Percentiles rank a stretch among this genome's conserved stretches.
Conservation (phyloP, 2,329 filamentous ascomycete species). For the Phialophora expanda region DNA sequence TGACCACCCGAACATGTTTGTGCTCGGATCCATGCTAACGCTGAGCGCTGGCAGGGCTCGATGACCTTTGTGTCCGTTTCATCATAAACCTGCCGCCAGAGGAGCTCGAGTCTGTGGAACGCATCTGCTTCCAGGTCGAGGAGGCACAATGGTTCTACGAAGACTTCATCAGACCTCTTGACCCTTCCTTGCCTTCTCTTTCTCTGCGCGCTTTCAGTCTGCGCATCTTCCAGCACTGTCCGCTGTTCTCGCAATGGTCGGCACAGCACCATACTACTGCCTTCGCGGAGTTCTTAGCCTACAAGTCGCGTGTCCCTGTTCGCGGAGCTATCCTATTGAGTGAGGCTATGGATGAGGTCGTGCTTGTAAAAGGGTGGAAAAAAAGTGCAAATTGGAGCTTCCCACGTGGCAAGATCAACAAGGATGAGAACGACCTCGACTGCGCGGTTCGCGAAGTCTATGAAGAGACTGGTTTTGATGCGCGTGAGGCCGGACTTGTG, state of each 20-base stretch:
- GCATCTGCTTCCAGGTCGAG: slow-evolving; percentile 98
- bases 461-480: slow-evolving; percentile 92
- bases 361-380: slow-evolving; percentile 97
- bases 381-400: slow-evolving; percentile 97
- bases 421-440: slow-evolving; percentile 90
- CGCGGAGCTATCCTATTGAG: slow-evolving; percentile 93
- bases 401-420: slow-evolving; percentile 95
- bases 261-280: slow-evolving; percentile 78
- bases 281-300: slow-evolving; percentile 88
- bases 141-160: slow-evolving; percentile 99
- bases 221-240: slow-evolving; percentile 91
- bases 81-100: slow-evolving; percentile 94
- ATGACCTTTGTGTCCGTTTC: slow-evolving; percentile 97
- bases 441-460: slow-evolving; percentile 94
- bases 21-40: slow-evolving; percentile 22
- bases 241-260: slow-evolving; percentile 80
- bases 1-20: not conserved
- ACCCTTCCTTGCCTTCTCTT: slow-evolving; percentile 83
- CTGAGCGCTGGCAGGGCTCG: slow-evolving; percentile 69
- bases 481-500: slow-evolving; percentile 76
- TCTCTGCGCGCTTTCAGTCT: slow-evolving; percentile 83
- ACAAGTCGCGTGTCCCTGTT: slow-evolving; percentile 94
- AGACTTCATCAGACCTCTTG: slow-evolving; percentile 92
- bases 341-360: slow-evolving; percentile 87
- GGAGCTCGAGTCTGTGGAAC: slow-evolving; percentile 85